Percentiles rank a stretch among this genome's conserved stretches.
phyloP scores from a whole-genome alignment of 2,329 filamentous ascomycete genomes.

The Teratosphaeria viscida region DNA sequence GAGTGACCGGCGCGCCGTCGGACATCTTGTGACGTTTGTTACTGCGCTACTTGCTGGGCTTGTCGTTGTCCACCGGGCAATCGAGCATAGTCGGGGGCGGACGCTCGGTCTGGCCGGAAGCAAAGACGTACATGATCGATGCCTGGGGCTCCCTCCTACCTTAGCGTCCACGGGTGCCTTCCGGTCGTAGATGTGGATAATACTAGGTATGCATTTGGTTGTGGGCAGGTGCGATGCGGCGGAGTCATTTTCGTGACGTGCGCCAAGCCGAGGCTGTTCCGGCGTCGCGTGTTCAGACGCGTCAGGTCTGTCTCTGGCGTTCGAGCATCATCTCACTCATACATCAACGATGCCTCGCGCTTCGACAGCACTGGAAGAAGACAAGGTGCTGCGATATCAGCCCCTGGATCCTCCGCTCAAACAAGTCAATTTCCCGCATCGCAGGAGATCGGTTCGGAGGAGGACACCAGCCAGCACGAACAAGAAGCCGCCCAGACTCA shows the following conservation, averaged over 20 bases:
- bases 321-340: neutral
- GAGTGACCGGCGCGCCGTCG: neutral
- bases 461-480: neutral
- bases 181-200: neutral
- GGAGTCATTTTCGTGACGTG: neutral
- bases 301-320: neutral
- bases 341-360: neutral
- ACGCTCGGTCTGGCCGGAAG: constrained; percentile 1
- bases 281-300: neutral
- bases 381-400: neutral
- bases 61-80: neutral
- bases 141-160: neutral
- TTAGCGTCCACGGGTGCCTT: neutral
- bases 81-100: constrained; percentile 1
- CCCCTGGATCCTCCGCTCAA: neutral
- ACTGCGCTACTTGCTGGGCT: neutral
- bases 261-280: neutral
- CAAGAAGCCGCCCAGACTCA: neutral
- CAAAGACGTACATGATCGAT: constrained; percentile 1
- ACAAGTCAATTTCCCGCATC: neutral
- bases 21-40: neutral
- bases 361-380: neutral
- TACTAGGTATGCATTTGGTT: neutral
- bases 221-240: neutral
- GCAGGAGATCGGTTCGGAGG: neutral